Evolutionary conservation across 768 basidiomycete genomes (phyloP).

Genomic region (Russula emetica): DNA sequence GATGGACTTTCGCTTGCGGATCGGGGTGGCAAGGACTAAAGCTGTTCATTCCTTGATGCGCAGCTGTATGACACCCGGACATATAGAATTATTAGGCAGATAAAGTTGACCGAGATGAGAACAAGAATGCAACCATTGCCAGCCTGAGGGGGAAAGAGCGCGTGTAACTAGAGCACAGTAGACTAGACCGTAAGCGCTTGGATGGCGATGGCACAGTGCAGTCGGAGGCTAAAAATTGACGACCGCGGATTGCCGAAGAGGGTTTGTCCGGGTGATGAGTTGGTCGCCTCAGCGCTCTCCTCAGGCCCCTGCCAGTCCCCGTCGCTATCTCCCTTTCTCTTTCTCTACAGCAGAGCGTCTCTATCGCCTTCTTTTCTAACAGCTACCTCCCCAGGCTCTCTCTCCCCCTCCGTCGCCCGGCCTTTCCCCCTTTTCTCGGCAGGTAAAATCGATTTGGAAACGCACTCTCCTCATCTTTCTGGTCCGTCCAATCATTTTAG

Average conservation of each 20-base stretch:
- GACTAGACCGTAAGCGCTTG: neutral
- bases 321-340: constrained; percentile 22
- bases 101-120: neutral
- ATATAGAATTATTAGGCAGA: neutral
- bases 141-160: neutral
- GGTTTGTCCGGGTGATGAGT: constrained; percentile 16
- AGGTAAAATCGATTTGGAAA: constrained; percentile 18
- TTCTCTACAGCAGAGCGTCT: neutral
- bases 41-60: neutral
- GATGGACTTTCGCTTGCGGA: neutral
- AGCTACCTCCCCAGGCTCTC: neutral
- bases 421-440: neutral
- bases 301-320: constrained; percentile 6
- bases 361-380: constrained; percentile 7
- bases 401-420: neutral
- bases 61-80: neutral
- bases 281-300: constrained; percentile 26
- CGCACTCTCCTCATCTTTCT: constrained; percentile 4
- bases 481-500: constrained; percentile 8
- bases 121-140: constrained; percentile 3
- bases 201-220: no score
- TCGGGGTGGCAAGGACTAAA: neutral
- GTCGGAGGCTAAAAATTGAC: constrained; percentile 22
- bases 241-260: constrained; percentile 2
- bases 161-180: neutral